Percentiles rank a stretch among this genome's conserved stretches.
Conservation (phyloP, 2,329 filamentous ascomycete genomes). For the Penicillium psychrosexuale region DNA sequence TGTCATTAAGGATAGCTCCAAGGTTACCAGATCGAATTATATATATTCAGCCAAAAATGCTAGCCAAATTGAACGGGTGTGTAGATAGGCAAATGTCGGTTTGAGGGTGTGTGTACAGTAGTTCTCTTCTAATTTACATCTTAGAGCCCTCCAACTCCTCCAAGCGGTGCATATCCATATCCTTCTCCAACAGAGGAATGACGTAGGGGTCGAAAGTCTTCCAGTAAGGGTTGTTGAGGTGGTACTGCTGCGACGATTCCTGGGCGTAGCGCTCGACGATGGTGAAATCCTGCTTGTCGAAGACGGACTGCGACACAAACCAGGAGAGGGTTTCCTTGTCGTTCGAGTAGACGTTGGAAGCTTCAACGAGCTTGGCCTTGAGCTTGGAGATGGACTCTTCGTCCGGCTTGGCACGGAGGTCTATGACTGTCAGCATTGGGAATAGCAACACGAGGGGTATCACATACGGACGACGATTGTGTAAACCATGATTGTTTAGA, state of each 20-base stretch:
- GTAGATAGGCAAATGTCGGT: too few relatives aligned
- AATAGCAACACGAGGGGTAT: background rate
- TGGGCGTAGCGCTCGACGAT: slow-evolving; percentile 72
- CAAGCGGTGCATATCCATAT: slow-evolving; percentile 66
- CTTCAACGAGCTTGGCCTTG: slow-evolving; percentile 69
- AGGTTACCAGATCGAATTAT: too few relatives aligned
- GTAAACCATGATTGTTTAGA: slow-evolving; percentile 27
- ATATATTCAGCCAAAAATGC: too few relatives aligned
- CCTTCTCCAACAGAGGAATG: slow-evolving; percentile 62
- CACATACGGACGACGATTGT: slow-evolving; percentile 32
- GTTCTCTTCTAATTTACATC: background rate
- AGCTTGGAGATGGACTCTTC: slow-evolving; percentile 63
- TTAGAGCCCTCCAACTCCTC: slow-evolving; percentile 58
- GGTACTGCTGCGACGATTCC: slow-evolving; percentile 59
- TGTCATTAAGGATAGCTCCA: too few relatives aligned
- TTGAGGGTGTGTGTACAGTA: too few relatives aligned
- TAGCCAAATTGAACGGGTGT: too few relatives aligned
- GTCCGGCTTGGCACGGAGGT: slow-evolving; percentile 66
- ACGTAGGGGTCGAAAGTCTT: slow-evolving; percentile 75
- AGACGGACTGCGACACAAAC: slow-evolving; percentile 74
- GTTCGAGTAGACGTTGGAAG: slow-evolving; percentile 67
- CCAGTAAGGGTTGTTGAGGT: slow-evolving; percentile 69
- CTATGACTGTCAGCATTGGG: slow-evolving; percentile 7
- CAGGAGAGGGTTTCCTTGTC: slow-evolving; percentile 69
- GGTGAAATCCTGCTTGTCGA: slow-evolving; percentile 67